Evolutionary conservation across 176 grass and related monocot genomes (phyloP), one percentile per base, ranked within the genome.

Genomic region (Lolium perenne): DNA sequence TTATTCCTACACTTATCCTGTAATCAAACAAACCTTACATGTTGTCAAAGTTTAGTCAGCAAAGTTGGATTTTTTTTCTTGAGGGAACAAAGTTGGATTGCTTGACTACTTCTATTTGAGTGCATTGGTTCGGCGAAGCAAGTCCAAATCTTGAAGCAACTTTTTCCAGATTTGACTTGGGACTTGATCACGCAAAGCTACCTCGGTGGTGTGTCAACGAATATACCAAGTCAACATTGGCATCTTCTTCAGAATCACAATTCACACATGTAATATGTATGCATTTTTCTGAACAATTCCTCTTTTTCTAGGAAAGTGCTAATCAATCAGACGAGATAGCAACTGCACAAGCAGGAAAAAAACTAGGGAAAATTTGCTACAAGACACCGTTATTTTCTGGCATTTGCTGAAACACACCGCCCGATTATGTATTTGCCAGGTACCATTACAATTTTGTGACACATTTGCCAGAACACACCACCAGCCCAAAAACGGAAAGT

Each of bases 121-220:
- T 66, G 63, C 13, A 35, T 66, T 65, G 29, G 13, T 66, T 66
- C 13, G 13, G 35, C 35, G 26, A 22, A 48, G 70, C 21, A 1
- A 74, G 47, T 75, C 72, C 53, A 53, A 50, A 75, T 75, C 72
- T 75, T 0, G 23, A 75, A 75, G 48, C 23, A 29, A 75, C 23
- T 16, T 75, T 50, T 29, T 67, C 64, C 29, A 38, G 1, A 7
- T 74, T 74, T 75, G 72, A 75, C 47, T 5, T 51, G 13, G 35
- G 22, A 65, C 62, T 16, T 38, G 63, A 66, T 66, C 63, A 66
- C 63, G 63, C 26, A 35, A 66, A 66, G 63, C 26, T 66, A 66
- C 6, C 26, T 35, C 63, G 26, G 14, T 17, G 63, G 63, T 0
- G 26, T 66, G 26, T 11, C 14, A 17, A 66, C 26, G 63, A 66